Evolutionary conservation across 129 eudicot genomes (phyloP).

Genomic region (Flaveria bidentis): DNA sequence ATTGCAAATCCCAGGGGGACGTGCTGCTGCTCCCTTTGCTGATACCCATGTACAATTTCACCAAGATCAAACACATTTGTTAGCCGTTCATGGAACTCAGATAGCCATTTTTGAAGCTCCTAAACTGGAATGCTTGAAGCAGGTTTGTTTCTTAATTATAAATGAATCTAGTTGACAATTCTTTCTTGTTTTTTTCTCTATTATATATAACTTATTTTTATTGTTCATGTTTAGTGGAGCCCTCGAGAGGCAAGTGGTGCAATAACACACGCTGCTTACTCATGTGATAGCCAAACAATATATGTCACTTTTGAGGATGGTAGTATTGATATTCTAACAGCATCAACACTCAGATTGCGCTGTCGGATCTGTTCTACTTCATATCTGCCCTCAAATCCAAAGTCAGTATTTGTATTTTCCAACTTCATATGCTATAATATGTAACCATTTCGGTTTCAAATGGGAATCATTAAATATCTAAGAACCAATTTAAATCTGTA

Average conservation of each 20-base stretch:
- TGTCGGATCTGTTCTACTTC: slow-evolving; percentile 65
- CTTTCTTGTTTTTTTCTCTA: background rate
- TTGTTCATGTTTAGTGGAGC: slow-evolving; percentile 51
- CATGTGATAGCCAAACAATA: slow-evolving; percentile 81
- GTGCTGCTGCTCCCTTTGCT: slow-evolving; percentile 61
- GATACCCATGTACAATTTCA: slow-evolving; percentile 87
- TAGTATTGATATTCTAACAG: slow-evolving; percentile 70
- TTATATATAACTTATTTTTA: background rate
- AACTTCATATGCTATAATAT: slow-evolving; percentile 13
- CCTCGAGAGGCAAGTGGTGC: slow-evolving; percentile 80
- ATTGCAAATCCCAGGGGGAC: slow-evolving; percentile 73
- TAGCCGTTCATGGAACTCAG: slow-evolving; percentile 80
- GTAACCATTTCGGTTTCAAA: background rate
- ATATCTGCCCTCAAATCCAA: slow-evolving; percentile 69
- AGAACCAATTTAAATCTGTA: background rate
- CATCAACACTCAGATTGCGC: slow-evolving; percentile 65
- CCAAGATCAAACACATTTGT: slow-evolving; percentile 71
- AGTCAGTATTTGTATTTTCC: slow-evolving; percentile 35
- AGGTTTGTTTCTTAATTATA: slow-evolving; percentile 40
- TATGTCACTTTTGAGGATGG: slow-evolving; percentile 79
- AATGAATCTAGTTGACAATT: background rate
- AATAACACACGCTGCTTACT: slow-evolving; percentile 80
- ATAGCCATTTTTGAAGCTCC: slow-evolving; percentile 82
- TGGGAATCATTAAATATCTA: background rate
- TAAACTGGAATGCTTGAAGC: slow-evolving; percentile 70